A percentile compares a stretch with the other conserved stretches of the same genome.
These are phyloP conservation scores for Vicia villosa DNA, from an alignment of 306 rosid genomes.

Conservation along the genomic window DNA sequence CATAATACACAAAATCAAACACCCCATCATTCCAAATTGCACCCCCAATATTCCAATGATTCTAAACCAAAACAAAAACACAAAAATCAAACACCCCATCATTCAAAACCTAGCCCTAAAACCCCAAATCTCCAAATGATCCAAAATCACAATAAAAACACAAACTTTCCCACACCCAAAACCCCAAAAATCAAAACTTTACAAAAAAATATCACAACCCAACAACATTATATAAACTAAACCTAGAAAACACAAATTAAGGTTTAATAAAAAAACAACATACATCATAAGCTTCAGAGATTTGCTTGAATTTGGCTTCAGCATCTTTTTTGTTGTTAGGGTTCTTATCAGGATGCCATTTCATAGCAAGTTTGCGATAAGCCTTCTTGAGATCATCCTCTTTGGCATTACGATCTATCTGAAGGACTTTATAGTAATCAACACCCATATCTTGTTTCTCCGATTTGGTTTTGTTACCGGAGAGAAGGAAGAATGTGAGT, in stretches of 20 bases:
- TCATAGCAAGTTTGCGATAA: slow-evolving; percentile 77
- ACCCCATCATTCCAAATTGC: background rate
- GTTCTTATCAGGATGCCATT: slow-evolving; percentile 57
- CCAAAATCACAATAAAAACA: background rate
- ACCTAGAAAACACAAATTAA: background rate
- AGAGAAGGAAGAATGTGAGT: slow-evolving; percentile 20
- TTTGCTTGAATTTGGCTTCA: slow-evolving; percentile 89
- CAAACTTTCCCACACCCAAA: background rate
- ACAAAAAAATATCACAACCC: no score
- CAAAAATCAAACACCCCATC: background rate
- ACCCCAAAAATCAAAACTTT: background rate
- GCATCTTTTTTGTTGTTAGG: slow-evolving; percentile 77
- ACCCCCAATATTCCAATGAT: background rate
- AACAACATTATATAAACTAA: background rate
- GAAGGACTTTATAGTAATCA: slow-evolving; percentile 87
- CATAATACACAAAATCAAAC: background rate
- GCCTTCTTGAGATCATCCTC: slow-evolving; percentile 92
- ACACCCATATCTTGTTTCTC: slow-evolving; percentile 62
- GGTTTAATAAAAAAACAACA: background rate
- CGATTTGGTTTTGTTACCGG: slow-evolving; percentile 29
- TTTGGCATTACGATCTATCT: slow-evolving; percentile 76
- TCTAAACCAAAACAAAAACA: slow-evolving; percentile 19
- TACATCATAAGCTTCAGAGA: slow-evolving; percentile 94
- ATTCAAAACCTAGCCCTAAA: slow-evolving; percentile 13
- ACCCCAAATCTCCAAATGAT: background rate